These are phyloP conservation scores for Fusarium multiceps DNA, from an alignment of 2,329 filamentous ascomycete species.

Conservation along the genomic window DNA sequence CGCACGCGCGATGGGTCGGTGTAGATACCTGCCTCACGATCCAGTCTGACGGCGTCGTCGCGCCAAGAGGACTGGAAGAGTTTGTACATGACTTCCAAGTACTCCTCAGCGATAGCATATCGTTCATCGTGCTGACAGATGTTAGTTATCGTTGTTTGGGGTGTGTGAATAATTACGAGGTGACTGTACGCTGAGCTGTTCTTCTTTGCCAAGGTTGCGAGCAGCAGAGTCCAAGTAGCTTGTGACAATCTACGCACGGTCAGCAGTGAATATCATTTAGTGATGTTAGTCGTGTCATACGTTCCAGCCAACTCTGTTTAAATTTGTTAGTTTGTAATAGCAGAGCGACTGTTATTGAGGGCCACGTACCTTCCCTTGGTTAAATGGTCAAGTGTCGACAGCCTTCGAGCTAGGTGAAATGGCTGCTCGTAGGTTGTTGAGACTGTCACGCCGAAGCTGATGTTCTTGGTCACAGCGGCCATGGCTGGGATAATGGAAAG, in stretches of 20 bases:
- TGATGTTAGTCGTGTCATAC: not conserved
- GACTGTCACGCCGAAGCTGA: constrained; percentile 77
- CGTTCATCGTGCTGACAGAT: constrained; percentile 69
- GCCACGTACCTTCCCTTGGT: constrained; percentile 61
- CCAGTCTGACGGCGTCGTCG: constrained; percentile 71
- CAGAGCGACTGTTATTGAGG: not conserved
- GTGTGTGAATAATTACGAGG: too few relatives aligned
- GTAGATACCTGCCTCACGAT: constrained; percentile 69
- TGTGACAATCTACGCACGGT: constrained; percentile 65
- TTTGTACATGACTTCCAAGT: constrained; percentile 73
- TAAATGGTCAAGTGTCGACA: constrained; percentile 76
- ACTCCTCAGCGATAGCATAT: constrained; percentile 73
- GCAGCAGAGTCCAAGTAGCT: constrained; percentile 78
- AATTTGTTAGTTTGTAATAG: not conserved
- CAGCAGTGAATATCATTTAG: not conserved
- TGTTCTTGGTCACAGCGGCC: constrained; percentile 74
- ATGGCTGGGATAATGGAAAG: constrained; percentile 73
- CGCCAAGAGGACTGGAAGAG: constrained; percentile 74
- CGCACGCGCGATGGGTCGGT: constrained; percentile 64
- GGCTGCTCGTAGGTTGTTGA: constrained; percentile 78
- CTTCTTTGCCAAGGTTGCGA: constrained; percentile 68
- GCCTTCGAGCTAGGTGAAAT: constrained; percentile 72
- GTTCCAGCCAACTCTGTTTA: constrained; percentile 52
- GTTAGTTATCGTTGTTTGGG: not conserved
- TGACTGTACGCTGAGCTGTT: constrained; percentile 57